Evolutionary conservation across 1,139 yeast species (phyloP), one percentile per base, ranked within the genome.

Genomic region (Pichia sp.): DNA sequence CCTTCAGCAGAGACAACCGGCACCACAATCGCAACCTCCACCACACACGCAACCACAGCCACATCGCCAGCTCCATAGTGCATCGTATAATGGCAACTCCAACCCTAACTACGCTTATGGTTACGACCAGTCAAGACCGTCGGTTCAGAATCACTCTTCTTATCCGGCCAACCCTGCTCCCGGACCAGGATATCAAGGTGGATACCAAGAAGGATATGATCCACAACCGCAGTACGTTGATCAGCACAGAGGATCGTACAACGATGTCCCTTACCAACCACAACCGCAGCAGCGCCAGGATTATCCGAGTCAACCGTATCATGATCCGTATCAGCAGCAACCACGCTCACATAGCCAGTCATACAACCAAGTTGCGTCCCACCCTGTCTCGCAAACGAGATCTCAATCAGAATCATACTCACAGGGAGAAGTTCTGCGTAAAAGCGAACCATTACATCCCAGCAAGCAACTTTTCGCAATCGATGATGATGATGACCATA

Each of bases 271-370:
- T n/a, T 47, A 43, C 22, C 55, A 44, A 18, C 41, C 28, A 25
- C 52, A 43, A 10, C 51, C 39, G 23, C 44, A 44, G 13, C 47
- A 36, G 7, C 26, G 31, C 6, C 30, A 31, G 13, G 36, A 43
- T 12, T 26, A 37, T 7, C 46, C 44, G 6, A 49, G 34, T 9
- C 55, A 47, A 19, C 16, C 16, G 16, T 34, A 34, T n/a, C 37
- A 34, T 16, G 37, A 34, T 34, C 37, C 37, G 7, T 34, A 34
- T n/a, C 18, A 12, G n/a, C 19, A 13, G 18, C 52, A 48, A 23
- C 54, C 40, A 6, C 46, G 45, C 5, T 46, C 52, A 7, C 45
- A 50, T 13, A 41, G 43, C 39, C 46, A 48, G 23, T 36, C 42
- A 2, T 39, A 30, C 40, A 49, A 49, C 19, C 43, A 44, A 36